Base-by-base conservation (phyloP, 2,329 filamentous ascomycete genomes). In the Arthrobotrys sinensis region DNA sequence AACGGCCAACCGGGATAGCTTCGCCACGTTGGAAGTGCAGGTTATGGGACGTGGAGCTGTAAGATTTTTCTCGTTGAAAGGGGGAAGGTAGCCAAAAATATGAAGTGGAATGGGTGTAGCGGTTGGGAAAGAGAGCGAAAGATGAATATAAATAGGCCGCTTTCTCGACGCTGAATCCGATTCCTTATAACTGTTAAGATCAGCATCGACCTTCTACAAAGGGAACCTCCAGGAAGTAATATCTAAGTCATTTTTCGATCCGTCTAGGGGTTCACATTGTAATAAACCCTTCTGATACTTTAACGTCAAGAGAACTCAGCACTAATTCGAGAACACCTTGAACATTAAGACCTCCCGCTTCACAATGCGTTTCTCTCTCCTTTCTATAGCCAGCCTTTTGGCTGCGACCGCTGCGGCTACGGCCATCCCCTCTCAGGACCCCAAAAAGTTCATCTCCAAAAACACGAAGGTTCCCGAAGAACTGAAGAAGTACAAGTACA, bases 401-500 rank as follows among this genome's bases (percentile, higher is more conserved):
- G 50, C 50, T 16, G 24, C 7, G 1, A 34, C 50, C 8, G 50
- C 50, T 12, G 6, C 12, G 21, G 50, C 50, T 24, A 7, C 28
- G 5, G 21, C 14, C 14, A 10, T 36, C 2, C 28, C 34, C n/a
- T 40, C 32, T n/a, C 19, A 57, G 38, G 52, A 57, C 19, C 52
- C 52, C n/a, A 38, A 38, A 7, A 57, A 57, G 38, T 38, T 38
- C 21, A 14, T 38, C 32, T 57, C 52, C 32, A 36, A 57, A 38
- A 57, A 57, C 34, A 21, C 52, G 7, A 57, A 57, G 12, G 1
- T 19, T 3, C 52, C 52, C 8, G 52, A 57, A 21, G 52, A 57
- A 38, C 52, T 57, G 4, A 36, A 57, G 10, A 57, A 57, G 34
- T 38, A 38, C 52, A 57, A 40, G 34, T 57, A 38, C 34, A 14